Evolutionary conservation across 805 yeast species (phyloP), one percentile per base, ranked within the genome.

Genomic region (Isabelozyma heimii): DNA sequence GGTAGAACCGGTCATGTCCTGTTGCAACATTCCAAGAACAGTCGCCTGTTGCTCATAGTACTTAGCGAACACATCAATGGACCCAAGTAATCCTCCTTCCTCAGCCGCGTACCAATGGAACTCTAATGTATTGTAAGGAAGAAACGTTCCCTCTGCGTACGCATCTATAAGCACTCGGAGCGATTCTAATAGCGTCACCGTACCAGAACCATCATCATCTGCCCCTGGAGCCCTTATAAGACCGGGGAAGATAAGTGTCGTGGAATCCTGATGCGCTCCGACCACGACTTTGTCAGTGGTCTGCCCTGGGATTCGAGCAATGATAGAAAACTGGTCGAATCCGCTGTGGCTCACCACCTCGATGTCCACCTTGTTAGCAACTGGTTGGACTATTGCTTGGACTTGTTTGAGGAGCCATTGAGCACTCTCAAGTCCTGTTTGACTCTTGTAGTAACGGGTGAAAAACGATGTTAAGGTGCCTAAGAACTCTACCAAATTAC

Each of bases 31-130:
- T 5, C 91, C 91, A 28, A 83, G 79, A 17, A 92, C 90, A 7
- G 76, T 70, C 28, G 72, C 70, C n/a, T 72, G 58, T 14, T 62
- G 56, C 9, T 69, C 62, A n/a, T 57, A 52, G 60, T 87, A 87
- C 24, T 69, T 65, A 8, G 79, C 66, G 65, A 88, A 89, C 9
- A 92, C 80, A 52, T 88, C 96, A 53, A 82, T 77, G 4, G 97
- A 89, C 1, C 98, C 98, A 46, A 89, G 72, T 48, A 89, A 71
- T 0, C 97, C 97, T 51, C 89, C 91, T 75, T 92, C 98, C 71
- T 92, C 98, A 1, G 96, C 98, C 26, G 96, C 82, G 71, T 90
- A 92, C 76, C 90, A 92, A 69, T 92, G 98, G 72, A 92, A 91
- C 65, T 92, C 96, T 15, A 92, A 67, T 0, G 96, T 82, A 67